Conservation (phyloP, 257 asterid species). For the Solanum ossicruentum region DNA sequence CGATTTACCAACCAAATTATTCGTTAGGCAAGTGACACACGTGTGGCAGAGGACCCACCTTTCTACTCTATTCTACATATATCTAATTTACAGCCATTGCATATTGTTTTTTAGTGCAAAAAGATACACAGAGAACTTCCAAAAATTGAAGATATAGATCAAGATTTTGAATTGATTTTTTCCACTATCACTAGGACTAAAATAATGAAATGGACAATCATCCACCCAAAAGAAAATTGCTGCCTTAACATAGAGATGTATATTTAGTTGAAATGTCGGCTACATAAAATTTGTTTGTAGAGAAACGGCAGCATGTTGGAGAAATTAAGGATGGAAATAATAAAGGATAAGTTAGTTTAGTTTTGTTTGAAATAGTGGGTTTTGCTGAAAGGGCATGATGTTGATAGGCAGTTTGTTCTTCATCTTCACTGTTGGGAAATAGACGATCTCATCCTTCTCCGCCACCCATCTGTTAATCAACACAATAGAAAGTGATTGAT, state of each 20-base stretch:
- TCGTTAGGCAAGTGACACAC: conserved; percentile 10
- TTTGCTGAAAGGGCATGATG: conserved; percentile 32
- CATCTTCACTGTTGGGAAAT: conserved; percentile 89
- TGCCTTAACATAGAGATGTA: background rate
- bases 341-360: background rate
- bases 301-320: background rate
- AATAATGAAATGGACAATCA: background rate
- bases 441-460: conserved; percentile 64
- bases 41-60: conserved; percentile 31
- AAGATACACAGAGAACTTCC: background rate
- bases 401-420: conserved; percentile 83
- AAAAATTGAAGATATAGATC: background rate
- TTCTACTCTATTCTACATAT: background rate
- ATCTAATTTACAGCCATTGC: background rate
- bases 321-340: background rate
- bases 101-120: background rate
- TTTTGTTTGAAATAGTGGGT: background rate
- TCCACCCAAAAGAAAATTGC: background rate
- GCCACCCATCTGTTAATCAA: conserved; percentile 61
- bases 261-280: background rate
- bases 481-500: conserved; percentile 4
- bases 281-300: background rate
- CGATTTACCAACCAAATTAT: background rate
- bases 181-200: background rate
- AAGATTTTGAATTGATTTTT: background rate